Evolutionary conservation across 306 rosid genomes (phyloP).

Genomic region (Dalbergia oliveri): DNA sequence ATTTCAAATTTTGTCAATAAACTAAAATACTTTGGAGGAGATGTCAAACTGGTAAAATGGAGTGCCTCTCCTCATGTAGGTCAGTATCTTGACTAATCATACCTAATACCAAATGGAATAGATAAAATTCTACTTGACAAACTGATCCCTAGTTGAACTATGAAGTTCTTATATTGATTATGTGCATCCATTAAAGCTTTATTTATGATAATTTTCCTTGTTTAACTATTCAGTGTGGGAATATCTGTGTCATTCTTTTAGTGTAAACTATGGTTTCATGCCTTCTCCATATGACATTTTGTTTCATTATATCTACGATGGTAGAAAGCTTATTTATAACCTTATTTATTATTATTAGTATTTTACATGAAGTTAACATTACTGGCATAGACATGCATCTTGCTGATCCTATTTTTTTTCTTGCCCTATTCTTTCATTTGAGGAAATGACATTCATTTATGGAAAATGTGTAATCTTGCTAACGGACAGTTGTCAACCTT

Average conservation of each 20-base stretch:
- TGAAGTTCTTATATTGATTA: background rate
- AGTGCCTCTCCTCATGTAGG: conserved; percentile 90
- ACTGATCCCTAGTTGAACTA: conserved; percentile 9
- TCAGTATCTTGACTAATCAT: conserved; percentile 53
- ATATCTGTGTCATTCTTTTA: conserved; percentile 11
- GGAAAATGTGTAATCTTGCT: conserved; percentile 7
- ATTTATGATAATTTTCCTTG: conserved; percentile 21
- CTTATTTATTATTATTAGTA: background rate
- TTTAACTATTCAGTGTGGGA: background rate
- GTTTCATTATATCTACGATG: background rate
- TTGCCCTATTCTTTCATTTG: background rate
- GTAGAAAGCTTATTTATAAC: background rate
- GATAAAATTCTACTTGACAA: conserved; percentile 4
- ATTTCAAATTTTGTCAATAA: conserved; percentile 77
- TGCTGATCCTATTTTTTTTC: background rate
- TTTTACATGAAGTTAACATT: background rate
- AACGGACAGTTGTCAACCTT: background rate
- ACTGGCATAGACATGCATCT: conserved; percentile 1
- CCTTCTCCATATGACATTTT: conserved; percentile 2
- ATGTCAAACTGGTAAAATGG: conserved; percentile 85
- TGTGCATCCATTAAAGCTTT: conserved; percentile 15
- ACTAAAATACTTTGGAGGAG: conserved; percentile 80
- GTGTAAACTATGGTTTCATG: background rate
- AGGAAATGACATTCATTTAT: background rate
- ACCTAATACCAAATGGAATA: conserved; percentile 13